Evolutionary conservation across 768 basidiomycete genomes (phyloP).

Genomic region (Aureoboletus auriporus): DNA sequence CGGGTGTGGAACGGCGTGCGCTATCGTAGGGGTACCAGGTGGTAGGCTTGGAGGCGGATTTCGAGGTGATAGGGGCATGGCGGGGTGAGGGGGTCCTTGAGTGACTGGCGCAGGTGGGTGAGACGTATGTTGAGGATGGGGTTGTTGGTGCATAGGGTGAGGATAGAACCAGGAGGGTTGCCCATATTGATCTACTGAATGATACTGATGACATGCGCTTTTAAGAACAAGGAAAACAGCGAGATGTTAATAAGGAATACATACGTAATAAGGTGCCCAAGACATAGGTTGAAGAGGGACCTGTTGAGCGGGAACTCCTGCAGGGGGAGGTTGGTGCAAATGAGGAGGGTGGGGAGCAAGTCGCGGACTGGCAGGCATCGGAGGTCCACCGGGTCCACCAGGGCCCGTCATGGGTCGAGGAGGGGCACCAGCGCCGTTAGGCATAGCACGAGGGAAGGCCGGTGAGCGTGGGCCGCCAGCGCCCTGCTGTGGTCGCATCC

Average conservation of each 20-base stretch:
- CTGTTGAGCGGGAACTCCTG: slow-evolving; percentile 46
- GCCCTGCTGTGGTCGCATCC: slow-evolving; percentile 42
- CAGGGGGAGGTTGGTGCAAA: slow-evolving; percentile 52
- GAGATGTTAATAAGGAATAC: slow-evolving; percentile 24
- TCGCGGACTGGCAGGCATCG: slow-evolving; percentile 60
- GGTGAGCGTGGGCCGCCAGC: slow-evolving; percentile 63
- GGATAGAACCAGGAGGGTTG: slow-evolving; percentile 40
- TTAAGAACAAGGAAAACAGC: not conserved
- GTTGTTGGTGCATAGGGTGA: slow-evolving; percentile 32
- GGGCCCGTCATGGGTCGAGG: slow-evolving; percentile 46
- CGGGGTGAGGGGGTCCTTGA: slow-evolving; percentile 41
- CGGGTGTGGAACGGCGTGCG: slow-evolving; percentile 51
- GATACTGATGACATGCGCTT: slow-evolving; percentile 32
- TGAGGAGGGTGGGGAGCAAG: slow-evolving; percentile 46
- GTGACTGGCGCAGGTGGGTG: slow-evolving; percentile 32
- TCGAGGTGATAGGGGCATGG: slow-evolving; percentile 69
- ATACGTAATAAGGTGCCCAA: slow-evolving; percentile 57
- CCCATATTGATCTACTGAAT: slow-evolving; percentile 44
- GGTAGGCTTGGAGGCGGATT: slow-evolving; percentile 51
- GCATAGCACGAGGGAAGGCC: slow-evolving; percentile 55
- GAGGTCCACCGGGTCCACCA: slow-evolving; percentile 52
- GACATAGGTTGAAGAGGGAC: slow-evolving; percentile 37
- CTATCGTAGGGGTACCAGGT: slow-evolving; percentile 65
- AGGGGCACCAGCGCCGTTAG: slow-evolving; percentile 50
- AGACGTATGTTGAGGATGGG: slow-evolving; percentile 47